Evolutionary conservation across 78 protist species (phyloP).

Genomic region (Cavenderia fasciculata): DNA sequence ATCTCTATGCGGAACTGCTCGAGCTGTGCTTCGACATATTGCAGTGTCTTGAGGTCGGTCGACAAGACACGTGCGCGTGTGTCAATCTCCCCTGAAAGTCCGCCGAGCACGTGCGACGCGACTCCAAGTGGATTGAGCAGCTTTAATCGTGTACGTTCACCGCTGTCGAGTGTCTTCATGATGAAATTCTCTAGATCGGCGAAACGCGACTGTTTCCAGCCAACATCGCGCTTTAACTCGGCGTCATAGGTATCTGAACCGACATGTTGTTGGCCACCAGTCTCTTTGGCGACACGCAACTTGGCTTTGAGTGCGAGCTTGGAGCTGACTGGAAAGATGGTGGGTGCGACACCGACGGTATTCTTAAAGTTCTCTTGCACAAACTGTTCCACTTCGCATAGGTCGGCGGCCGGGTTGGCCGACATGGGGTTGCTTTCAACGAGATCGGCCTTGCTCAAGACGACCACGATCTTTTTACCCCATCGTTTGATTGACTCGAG

Average conservation of each 20-base stretch:
- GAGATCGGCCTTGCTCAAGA: conserved; percentile 75
- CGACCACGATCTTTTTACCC: conserved; percentile 83
- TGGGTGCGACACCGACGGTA: conserved; percentile 52
- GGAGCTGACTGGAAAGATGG: conserved; percentile 68
- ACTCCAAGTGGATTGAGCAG: conserved; percentile 82
- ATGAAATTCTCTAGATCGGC: conserved; percentile 74
- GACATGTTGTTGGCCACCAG: neutral
- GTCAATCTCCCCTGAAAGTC: neutral
- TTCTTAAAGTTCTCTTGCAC: conserved; percentile 54
- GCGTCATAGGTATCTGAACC: neutral
- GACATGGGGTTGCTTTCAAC: conserved; percentile 63
- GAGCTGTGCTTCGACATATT: conserved; percentile 3
- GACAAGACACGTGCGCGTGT: conserved; percentile 20
- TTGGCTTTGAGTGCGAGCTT: conserved; percentile 77
- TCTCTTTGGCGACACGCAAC: neutral
- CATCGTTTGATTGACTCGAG: conserved; percentile 41
- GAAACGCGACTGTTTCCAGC: conserved; percentile 51
- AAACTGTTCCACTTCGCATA: conserved; percentile 59
- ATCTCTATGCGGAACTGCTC: conserved; percentile 41
- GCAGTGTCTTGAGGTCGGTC: conserved; percentile 31
- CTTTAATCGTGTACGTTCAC: conserved; percentile 68
- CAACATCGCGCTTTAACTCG: neutral
- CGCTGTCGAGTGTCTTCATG: conserved; percentile 60
- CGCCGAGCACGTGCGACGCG: conserved; percentile 40
- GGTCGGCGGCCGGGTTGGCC: conserved; percentile 17